Percentiles rank a stretch among this genome's conserved stretches.
These are phyloP conservation scores for Fusarium musae DNA, from an alignment of 2,329 filamentous ascomycete genomes.

Conservation along the genomic window DNA sequence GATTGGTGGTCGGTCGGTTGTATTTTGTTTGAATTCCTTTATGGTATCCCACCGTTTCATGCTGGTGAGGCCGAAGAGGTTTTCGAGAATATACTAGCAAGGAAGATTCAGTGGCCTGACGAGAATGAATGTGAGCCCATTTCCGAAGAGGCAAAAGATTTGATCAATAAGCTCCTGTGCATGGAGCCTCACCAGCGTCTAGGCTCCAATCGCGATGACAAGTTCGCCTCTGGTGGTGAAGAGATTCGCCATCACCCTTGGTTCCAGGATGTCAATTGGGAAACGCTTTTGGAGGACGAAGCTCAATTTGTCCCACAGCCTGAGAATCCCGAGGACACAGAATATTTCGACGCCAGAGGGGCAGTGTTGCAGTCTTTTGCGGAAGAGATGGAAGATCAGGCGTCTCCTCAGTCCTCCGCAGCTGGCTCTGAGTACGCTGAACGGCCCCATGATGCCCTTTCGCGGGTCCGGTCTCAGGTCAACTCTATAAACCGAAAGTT, in stretches of 20 bases:
- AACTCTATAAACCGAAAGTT: conserved; percentile 87
- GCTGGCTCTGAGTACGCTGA: conserved; percentile 83
- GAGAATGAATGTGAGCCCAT: conserved; percentile 78
- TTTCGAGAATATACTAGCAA: conserved; percentile 93
- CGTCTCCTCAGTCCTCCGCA: conserved; percentile 75
- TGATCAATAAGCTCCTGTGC: conserved; percentile 93
- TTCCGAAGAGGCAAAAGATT: conserved; percentile 88
- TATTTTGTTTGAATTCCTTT: conserved; percentile 96
- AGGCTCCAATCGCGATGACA: conserved; percentile 86
- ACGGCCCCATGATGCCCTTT: conserved; percentile 92
- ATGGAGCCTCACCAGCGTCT: conserved; percentile 83
- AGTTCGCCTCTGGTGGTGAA: conserved; percentile 83
- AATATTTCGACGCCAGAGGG: conserved; percentile 94
- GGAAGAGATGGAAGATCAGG: conserved; percentile 92
- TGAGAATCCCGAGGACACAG: conserved; percentile 95
- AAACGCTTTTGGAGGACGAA: conserved; percentile 90
- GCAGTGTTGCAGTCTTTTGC: conserved; percentile 92
- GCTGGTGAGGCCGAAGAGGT: conserved; percentile 90
- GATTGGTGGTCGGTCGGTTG: conserved; percentile 99
- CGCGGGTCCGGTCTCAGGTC: conserved; percentile 86
- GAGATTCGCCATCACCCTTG: conserved; percentile 91
- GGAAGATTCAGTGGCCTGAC: conserved; percentile 92
- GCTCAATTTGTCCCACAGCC: conserved; percentile 93
- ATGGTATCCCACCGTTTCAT: conserved; percentile 93
- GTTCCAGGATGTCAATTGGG: conserved; percentile 91